Evolutionary conservation across 768 basidiomycete genomes (phyloP), one percentile per base, ranked within the genome.

Genomic region (Thelephora ganbajun): DNA sequence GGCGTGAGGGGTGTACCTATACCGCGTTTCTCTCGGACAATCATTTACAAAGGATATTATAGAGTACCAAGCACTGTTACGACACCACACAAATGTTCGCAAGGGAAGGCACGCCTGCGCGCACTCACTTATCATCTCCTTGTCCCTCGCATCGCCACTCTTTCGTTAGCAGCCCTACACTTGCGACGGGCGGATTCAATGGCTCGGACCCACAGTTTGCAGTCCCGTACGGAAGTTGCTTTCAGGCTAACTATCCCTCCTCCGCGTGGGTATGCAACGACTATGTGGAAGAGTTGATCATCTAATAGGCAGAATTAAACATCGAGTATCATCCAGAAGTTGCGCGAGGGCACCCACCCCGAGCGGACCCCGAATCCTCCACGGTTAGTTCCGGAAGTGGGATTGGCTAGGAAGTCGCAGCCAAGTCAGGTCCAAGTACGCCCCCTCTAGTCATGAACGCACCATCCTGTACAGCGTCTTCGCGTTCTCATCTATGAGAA

Each of bases 401-500:
- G 42, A 87, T 79, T n/a, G 84, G 84, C 86, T 86, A 51, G 19
- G 36, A 18, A 41, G 11, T 34, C 19, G 33, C 36, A n/a, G 44
- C 35, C 16, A 35, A 35, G 23, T 3, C 33, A 41, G n/a, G 43
- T 6, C 16, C 14, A 30, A 36, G 14, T 34, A 12, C 11, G 20
- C 22, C 13, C 19, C 16, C 14, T 18, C n/a, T 35, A 26, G 13
- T 39, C 19, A 12, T 18, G 19, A 5, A 65, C 79, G 55, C 46
- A 91, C 91, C 77, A 91, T 84, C 35, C 85, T 76, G 62, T 93
- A 93, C 12, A 94, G 59, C 11, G 77, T 79, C 51, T 73, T 77
- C 22, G 74, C 74, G 0, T 63, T 61, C 30, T 79, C 80, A 54
- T 92, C 88, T 16, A 89, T 82, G 48, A 98, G 69, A 2, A 97